phyloP scores from a whole-genome alignment of 768 basidiomycete genomes.

The Pleurotus pulmonarius region DNA sequence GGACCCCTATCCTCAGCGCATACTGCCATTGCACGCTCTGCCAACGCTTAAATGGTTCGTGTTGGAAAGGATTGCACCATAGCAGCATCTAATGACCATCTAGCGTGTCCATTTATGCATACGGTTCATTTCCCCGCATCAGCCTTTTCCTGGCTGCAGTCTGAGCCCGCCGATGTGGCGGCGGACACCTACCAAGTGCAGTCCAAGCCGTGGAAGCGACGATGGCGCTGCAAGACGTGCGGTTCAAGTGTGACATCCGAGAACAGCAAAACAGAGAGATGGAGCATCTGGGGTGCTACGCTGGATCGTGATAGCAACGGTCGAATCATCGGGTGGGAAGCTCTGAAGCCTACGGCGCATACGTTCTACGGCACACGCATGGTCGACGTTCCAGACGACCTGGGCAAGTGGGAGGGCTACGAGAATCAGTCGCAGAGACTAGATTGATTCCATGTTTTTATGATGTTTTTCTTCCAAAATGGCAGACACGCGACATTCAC shows the following conservation, averaged over 20 bases:
- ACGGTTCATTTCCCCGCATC: conserved; percentile 51
- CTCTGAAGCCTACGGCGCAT: conserved; percentile 58
- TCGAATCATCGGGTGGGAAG: conserved; percentile 47
- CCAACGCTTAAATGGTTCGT: conserved; percentile 53
- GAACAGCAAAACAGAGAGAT: conserved; percentile 42
- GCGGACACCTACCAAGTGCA: conserved; percentile 47
- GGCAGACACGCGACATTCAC: not conserved
- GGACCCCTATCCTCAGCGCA: conserved; percentile 49
- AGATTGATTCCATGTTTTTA: conserved; percentile 2
- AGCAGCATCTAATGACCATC: not conserved
- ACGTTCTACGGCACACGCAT: conserved; percentile 65
- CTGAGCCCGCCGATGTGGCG: conserved; percentile 21
- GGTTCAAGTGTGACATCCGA: conserved; percentile 50
- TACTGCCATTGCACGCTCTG: conserved; percentile 74
- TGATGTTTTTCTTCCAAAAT: conserved; percentile 2
- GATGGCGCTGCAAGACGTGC: conserved; percentile 61
- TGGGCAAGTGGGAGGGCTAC: conserved; percentile 70
- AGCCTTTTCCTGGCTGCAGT: conserved; percentile 53
- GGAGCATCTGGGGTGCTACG: conserved; percentile 58
- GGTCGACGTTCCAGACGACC: conserved; percentile 49
- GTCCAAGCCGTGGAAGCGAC: conserved; percentile 54
- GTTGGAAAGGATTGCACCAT: conserved; percentile 2
- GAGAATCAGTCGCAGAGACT: conserved; percentile 40
- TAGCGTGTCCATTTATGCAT: conserved; percentile 60
- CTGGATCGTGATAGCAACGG: conserved; percentile 52